Percentiles rank a stretch among this genome's conserved stretches.
phyloP scores from a whole-genome alignment of 2,329 filamentous ascomycete genomes.

The Penicillium glabrum region DNA sequence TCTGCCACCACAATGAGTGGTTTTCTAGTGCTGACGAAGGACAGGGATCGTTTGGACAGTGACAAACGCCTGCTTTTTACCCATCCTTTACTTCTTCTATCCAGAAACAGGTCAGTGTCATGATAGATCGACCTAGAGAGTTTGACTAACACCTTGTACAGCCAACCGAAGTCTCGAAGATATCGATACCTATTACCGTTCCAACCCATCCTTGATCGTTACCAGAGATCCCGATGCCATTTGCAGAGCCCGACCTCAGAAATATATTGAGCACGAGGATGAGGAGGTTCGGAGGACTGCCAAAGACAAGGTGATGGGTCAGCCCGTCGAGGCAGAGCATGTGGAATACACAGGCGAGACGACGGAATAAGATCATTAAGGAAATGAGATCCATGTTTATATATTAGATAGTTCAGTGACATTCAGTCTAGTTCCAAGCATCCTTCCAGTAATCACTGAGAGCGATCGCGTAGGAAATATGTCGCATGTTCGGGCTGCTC shows the following conservation, averaged over 20 bases:
- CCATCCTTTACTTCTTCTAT: slow-evolving; percentile 46
- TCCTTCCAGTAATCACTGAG: too few species aligned
- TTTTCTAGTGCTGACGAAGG: background rate
- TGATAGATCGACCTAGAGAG: background rate
- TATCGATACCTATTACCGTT: slow-evolving; percentile 40
- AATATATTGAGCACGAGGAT: slow-evolving; percentile 51
- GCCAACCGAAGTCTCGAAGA: slow-evolving; percentile 33
- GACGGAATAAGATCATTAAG: background rate
- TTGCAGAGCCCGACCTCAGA: slow-evolving; percentile 45
- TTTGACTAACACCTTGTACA: background rate
- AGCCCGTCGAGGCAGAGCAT: slow-evolving; percentile 3
- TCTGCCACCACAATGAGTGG: too few species aligned
- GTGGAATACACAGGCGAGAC: background rate
- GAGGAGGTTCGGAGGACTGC: slow-evolving; percentile 28
- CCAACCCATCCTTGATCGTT: slow-evolving; percentile 45
- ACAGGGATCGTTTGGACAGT: slow-evolving; percentile 45
- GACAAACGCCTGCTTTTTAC: slow-evolving; percentile 50
- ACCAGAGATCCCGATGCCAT: slow-evolving; percentile 51
- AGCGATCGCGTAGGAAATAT: too few species aligned
- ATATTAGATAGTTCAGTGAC: too few species aligned
- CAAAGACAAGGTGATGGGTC: background rate
- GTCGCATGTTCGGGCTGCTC: too few species aligned
- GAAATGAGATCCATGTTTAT: too few species aligned
- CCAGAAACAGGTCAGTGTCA: slow-evolving; percentile 29
- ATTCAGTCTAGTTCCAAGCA: background rate